A percentile compares a stretch with the other conserved stretches of the same genome.
Evolutionary conservation across 2,329 filamentous ascomycete species (phyloP).

Genomic region (Fusarium sterilihyphosum): DNA sequence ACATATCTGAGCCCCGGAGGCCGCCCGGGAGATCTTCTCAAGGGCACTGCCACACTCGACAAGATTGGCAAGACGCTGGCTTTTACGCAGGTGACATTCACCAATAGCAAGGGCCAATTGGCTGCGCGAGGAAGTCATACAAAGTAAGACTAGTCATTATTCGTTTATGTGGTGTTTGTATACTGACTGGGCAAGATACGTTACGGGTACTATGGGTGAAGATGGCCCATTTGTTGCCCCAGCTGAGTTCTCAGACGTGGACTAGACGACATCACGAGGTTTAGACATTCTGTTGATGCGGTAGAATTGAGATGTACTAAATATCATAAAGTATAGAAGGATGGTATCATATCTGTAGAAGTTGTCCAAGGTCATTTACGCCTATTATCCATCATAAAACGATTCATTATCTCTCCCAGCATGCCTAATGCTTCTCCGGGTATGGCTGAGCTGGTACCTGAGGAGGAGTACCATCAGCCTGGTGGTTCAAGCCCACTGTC

Average conservation of each 20-base stretch:
- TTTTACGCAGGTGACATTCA: slow-evolving; percentile 69
- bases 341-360: slow-evolving; percentile 34
- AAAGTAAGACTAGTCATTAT: slow-evolving; percentile 57
- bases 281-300: not conserved
- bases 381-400: not conserved
- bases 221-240: slow-evolving; percentile 52
- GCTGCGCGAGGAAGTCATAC: slow-evolving; percentile 73
- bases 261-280: slow-evolving; percentile 32
- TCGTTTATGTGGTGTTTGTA: fast-evolving
- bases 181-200: slow-evolving; percentile 50
- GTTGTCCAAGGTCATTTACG: not conserved
- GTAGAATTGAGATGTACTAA: not conserved
- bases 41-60: slow-evolving; percentile 67
- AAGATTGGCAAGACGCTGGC: slow-evolving; percentile 74
- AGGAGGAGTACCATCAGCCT: slow-evolving; percentile 44
- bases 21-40: slow-evolving; percentile 64
- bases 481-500: slow-evolving; percentile 46
- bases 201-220: slow-evolving; percentile 51
- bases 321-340: slow-evolving; percentile 11
- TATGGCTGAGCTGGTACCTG: slow-evolving; percentile 31
- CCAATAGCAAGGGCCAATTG: slow-evolving; percentile 66
- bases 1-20: slow-evolving; percentile 70
- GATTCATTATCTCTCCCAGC: not conserved
- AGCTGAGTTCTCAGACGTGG: slow-evolving; percentile 47
- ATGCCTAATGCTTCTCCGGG: slow-evolving; percentile 34